Evolutionary conservation across 768 basidiomycete species (phyloP), one percentile per base, ranked within the genome.

Genomic region (Suillus subaureus): DNA sequence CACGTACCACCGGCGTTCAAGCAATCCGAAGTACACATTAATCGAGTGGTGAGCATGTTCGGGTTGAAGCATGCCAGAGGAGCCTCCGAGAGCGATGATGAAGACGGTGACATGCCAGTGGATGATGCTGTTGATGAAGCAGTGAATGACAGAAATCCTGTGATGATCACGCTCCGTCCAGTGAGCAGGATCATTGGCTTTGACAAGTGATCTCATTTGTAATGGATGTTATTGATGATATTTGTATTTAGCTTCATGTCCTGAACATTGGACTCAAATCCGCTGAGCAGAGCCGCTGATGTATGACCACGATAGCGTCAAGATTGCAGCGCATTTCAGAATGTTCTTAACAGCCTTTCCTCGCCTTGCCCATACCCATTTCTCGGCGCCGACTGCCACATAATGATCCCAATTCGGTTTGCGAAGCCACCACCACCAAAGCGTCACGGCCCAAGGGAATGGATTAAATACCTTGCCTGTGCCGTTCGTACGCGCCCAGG

Each of bases 111-210:
- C n/a, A n/a, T n/a, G n/a, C n/a, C n/a, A n/a, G n/a, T 85, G 64
- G 71, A 81, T 65, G 86, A 84, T 66, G 80, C 82, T 49, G 77
- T 78, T 35, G 72, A 76, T 2, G 80, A 81, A 62, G 73, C 77
- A 51, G 77, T 68, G 33, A 71, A 75, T 47, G 80, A 82, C 67
- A 83, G 84, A 64, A 80, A 81, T 49, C 87, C 88, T 39, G 81
- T 83, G 4, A 82, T 83, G 4, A 82, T 91, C 56, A 87, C 74
- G 71, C 67, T 90, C 54, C 82, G 83, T 64, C 90, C 90, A 15
- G 75, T 87, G 64, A 83, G 81, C 67, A 85, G 80, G 69, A 83
- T 89, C 61, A 78, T 86, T 64, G 90, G 90, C 18, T 91, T 91
- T 66, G 73, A 76, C 28, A 67, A 68, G 12, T 67, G 63, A 75